phyloP scores from a whole-genome alignment of 805 yeast genomes.

The Ogataea pini region DNA sequence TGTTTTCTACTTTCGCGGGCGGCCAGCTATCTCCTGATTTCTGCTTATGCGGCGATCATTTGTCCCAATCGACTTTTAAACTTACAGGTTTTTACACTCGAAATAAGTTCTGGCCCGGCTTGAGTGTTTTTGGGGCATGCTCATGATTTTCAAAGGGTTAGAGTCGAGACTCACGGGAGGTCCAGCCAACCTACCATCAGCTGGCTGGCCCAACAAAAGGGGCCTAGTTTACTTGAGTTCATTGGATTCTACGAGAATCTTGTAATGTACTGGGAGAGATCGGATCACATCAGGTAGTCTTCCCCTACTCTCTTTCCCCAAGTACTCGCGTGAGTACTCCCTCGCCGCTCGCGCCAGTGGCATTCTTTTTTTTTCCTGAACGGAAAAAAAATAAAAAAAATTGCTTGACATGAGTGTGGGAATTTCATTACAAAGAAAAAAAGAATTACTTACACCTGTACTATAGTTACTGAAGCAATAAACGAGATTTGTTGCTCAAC shows the following conservation, averaged over 20 bases:
- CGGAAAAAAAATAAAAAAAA: background rate
- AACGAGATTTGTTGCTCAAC: background rate
- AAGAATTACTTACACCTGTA: conserved; percentile 2
- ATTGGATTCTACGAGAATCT: no score
- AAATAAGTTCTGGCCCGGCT: background rate
- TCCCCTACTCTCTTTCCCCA: background rate
- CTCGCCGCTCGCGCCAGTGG: conserved; percentile 2
- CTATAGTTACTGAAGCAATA: conserved; percentile 1
- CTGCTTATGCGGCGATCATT: background rate
- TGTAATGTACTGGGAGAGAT: no score
- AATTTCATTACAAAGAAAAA: conserved; percentile 2
- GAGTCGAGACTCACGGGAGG: no score
- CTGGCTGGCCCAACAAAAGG: no score
- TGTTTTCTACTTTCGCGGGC: background rate
- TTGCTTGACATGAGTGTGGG: conserved; percentile 2
- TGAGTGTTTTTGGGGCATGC: background rate
- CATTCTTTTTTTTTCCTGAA: background rate
- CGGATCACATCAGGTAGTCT: no score
- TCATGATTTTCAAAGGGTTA: no score
- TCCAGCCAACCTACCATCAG: no score
- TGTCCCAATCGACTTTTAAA: background rate
- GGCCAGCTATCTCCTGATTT: background rate
- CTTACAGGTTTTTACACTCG: background rate
- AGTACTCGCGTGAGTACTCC: background rate
- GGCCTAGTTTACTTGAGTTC: no score